phyloP scores from a whole-genome alignment of 2,329 filamentous ascomycete genomes.

The Penicillium sp. region DNA sequence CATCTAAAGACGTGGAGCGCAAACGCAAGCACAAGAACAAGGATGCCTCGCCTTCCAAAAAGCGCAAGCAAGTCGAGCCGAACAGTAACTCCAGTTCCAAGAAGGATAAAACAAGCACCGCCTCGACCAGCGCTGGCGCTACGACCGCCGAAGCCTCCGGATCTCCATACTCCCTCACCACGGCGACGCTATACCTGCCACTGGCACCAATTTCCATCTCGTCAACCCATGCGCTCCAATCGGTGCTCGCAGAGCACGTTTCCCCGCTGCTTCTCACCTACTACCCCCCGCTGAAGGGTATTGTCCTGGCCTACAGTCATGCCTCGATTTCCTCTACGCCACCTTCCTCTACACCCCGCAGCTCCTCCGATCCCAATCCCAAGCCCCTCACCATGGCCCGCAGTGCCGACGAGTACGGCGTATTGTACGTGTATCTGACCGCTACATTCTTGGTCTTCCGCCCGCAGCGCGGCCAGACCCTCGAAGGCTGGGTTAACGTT shows the following conservation, averaged over 20 bases:
- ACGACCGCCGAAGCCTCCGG: constrained; percentile 34
- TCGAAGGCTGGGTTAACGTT: constrained; percentile 81
- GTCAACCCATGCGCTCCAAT: constrained; percentile 56
- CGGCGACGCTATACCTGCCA: constrained; percentile 71
- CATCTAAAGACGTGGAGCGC: constrained; percentile 33
- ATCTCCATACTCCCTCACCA: constrained; percentile 77
- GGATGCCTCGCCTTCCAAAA: constrained; percentile 47
- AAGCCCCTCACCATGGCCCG: constrained; percentile 46
- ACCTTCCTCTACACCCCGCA: constrained; percentile 37
- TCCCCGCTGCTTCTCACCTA: constrained; percentile 66
- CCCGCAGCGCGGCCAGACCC: constrained; percentile 69
- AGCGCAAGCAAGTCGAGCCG: constrained; percentile 39
- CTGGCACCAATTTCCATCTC: constrained; percentile 59
- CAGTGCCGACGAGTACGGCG: constrained; percentile 76
- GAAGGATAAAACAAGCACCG: constrained; percentile 19
- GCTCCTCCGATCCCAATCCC: constrained; percentile 33
- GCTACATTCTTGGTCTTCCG: constrained; percentile 83
- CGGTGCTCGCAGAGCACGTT: constrained; percentile 62
- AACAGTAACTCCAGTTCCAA: background rate
- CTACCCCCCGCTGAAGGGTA: constrained; percentile 60
- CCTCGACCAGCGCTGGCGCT: constrained; percentile 2
- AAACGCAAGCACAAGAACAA: constrained; percentile 51
- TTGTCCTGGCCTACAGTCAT: constrained; percentile 58
- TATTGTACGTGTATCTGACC: constrained; percentile 84
- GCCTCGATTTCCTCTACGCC: constrained; percentile 44